Evolutionary conservation across 768 basidiomycete species (phyloP).

Genomic region (Lyophyllum shimeji): DNA sequence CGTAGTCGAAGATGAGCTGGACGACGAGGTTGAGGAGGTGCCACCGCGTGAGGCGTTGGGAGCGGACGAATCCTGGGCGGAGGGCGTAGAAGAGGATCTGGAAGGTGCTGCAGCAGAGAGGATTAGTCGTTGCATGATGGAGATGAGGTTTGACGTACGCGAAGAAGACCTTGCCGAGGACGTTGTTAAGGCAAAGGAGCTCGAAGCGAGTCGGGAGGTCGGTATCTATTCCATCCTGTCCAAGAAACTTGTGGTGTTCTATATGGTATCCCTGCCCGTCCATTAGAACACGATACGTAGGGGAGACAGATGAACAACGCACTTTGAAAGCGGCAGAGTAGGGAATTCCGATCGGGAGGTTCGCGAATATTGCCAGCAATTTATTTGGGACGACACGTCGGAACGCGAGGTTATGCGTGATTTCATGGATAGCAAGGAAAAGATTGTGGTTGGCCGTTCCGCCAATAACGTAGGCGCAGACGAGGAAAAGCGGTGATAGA

Average conservation of each 20-base stretch:
- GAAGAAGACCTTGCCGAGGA: constrained; percentile 97
- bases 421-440: constrained; percentile 98
- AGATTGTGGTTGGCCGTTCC: constrained; percentile 97
- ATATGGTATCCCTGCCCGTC: constrained; percentile 77
- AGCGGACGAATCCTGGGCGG: constrained; percentile 88
- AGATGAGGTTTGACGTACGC: constrained; percentile 55
- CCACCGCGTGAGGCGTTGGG: constrained; percentile 80
- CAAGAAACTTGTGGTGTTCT: constrained; percentile 94
- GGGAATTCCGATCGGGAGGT: constrained; percentile 91
- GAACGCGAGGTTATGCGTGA: constrained; percentile 97
- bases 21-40: constrained; percentile 74
- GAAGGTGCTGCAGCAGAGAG: constrained; percentile 67
- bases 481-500: constrained; percentile 68
- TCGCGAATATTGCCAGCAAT: constrained; percentile 84
- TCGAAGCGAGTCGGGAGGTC: constrained; percentile 90
- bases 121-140: neutral
- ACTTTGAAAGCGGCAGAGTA: constrained; percentile 97
- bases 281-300: neutral
- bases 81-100: constrained; percentile 98
- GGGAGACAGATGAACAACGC: neutral
- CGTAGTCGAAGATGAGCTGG: constrained; percentile 72
- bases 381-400: constrained; percentile 81
- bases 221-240: constrained; percentile 95
- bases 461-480: constrained; percentile 82
- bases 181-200: constrained; percentile 86